phyloP scores from a whole-genome alignment of 2,329 filamentous ascomycete genomes.

The Claviceps capensis region DNA sequence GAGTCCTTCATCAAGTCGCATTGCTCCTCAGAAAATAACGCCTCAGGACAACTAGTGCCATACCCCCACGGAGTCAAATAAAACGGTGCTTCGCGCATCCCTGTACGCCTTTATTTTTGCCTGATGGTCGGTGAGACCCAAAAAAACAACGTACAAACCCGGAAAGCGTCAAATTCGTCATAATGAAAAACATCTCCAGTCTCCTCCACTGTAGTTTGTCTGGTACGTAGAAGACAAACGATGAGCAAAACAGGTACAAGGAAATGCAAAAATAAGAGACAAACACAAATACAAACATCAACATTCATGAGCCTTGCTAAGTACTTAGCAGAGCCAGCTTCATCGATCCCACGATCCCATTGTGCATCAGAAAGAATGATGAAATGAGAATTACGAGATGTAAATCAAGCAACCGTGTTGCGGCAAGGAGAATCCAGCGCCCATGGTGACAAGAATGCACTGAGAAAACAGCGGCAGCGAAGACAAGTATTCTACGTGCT shows the following conservation, averaged over 20 bases:
- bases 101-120: neutral
- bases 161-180: neutral
- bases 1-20: no score
- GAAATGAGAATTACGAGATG: no score
- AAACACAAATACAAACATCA: neutral
- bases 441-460: neutral
- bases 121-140: neutral
- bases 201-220: neutral
- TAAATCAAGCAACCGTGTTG: no score
- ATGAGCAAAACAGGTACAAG: neutral
- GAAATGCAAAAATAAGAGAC: neutral
- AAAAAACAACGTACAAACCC: neutral
- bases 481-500: neutral
- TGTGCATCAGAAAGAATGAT: no score
- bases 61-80: neutral
- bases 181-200: neutral
- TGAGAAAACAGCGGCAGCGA: neutral
- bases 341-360: no score
- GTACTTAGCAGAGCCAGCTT: no score
- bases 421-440: neutral
- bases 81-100: neutral
- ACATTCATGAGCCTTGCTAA: no score
- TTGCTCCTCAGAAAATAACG: neutral
- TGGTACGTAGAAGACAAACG: neutral
- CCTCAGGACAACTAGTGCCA: neutral